phyloP scores from a whole-genome alignment of 2,329 filamentous ascomycete genomes.

The Amauroascus verrucosus region DNA sequence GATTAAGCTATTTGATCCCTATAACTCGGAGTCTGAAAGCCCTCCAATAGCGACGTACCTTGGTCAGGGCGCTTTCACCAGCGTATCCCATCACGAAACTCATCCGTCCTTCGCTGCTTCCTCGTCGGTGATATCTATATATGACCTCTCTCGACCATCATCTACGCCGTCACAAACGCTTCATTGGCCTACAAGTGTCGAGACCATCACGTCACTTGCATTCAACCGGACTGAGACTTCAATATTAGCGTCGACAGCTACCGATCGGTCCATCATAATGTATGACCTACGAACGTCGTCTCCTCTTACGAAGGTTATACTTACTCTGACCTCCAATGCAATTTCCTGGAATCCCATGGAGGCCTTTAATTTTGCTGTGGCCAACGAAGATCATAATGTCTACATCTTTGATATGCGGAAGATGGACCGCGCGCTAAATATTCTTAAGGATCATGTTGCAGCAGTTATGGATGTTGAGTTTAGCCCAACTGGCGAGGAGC shows the following conservation, averaged over 20 bases:
- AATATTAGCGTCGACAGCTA: constrained; percentile 72
- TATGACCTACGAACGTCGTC: constrained; percentile 85
- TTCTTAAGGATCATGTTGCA: constrained; percentile 78
- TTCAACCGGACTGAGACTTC: constrained; percentile 95
- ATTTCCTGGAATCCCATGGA: constrained; percentile 95
- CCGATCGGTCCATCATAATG: constrained; percentile 75
- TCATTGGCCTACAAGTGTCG: constrained; percentile 75
- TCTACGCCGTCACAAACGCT: constrained; percentile 69
- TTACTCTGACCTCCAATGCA: constrained; percentile 73
- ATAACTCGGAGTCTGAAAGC: constrained; percentile 57
- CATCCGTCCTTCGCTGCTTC: constrained; percentile 67
- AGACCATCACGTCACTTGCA: constrained; percentile 77
- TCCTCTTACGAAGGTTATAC: constrained; percentile 67
- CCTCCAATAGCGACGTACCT: constrained; percentile 77
- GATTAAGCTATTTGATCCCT: constrained; percentile 86
- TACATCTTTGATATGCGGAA: constrained; percentile 93
- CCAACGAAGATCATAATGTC: constrained; percentile 87
- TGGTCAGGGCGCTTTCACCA: constrained; percentile 71
- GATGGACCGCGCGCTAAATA: constrained; percentile 75
- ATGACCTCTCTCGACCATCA: constrained; percentile 72
- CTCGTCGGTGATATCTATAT: constrained; percentile 71
- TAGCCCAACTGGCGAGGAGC: constrained; percentile 84
- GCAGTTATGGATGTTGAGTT: constrained; percentile 97
- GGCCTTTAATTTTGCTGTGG: constrained; percentile 86
- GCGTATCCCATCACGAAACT: constrained; percentile 70